Conservation (phyloP, 345 rosid species). For the Salix suchowensis region DNA sequence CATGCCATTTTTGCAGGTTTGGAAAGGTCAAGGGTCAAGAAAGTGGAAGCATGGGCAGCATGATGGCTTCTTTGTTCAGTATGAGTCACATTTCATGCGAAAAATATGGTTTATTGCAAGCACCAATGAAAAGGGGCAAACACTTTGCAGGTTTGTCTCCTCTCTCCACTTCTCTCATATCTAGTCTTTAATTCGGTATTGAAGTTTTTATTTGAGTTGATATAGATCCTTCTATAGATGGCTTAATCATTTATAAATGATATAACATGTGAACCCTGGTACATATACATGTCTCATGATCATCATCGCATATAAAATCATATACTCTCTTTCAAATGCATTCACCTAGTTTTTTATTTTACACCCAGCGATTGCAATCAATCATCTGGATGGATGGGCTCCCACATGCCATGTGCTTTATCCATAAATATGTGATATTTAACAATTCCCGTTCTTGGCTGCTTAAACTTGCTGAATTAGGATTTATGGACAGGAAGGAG, state of each 20-base stretch:
- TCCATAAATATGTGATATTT: neutral
- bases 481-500: neutral
- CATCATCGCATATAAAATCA: neutral
- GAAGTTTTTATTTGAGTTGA: neutral
- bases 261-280: neutral
- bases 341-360: neutral
- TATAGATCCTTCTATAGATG: neutral
- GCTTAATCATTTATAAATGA: neutral
- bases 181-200: neutral
- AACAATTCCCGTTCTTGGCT: neutral
- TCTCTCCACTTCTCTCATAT: neutral
- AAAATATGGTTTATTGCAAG: conserved; percentile 90
- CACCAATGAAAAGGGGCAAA: conserved; percentile 72
- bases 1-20: conserved; percentile 46
- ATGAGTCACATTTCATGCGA: conserved; percentile 63
- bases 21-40: conserved; percentile 99
- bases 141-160: conserved; percentile 63
- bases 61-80: conserved; percentile 93
- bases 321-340: neutral
- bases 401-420: neutral
- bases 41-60: conserved; percentile 90
- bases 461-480: neutral
- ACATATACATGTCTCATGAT: neutral
- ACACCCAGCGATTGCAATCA: neutral
- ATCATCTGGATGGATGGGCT: neutral